A percentile compares a stretch with the other conserved stretches of the same genome.
phyloP scores from a whole-genome alignment of 106 monocot genomes.

The Ottelia alismoides region DNA sequence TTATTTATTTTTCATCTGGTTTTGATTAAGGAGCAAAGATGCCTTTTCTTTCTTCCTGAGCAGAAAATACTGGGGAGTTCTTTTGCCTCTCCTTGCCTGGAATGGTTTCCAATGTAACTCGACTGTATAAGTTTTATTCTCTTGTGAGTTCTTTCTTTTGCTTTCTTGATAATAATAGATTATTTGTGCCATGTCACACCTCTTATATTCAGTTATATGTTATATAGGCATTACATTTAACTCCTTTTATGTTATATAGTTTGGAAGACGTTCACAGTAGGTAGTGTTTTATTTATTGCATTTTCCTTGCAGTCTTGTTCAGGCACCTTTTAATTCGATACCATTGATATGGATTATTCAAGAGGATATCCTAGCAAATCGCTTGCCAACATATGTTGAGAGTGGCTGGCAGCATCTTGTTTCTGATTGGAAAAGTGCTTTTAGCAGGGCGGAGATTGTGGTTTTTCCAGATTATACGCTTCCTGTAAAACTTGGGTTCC shows the following conservation, averaged over 20 bases:
- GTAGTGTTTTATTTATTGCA: not conserved
- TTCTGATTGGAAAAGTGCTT: conserved; percentile 59
- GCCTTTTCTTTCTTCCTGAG: too few species aligned
- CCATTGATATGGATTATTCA: conserved; percentile 92
- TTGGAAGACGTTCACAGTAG: not conserved
- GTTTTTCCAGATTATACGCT: conserved; percentile 90
- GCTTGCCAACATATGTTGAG: conserved; percentile 40
- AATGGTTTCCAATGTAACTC: too few species aligned
- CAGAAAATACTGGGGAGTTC: too few species aligned
- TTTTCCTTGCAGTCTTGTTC: conserved; percentile 50
- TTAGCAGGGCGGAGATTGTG: conserved; percentile 56
- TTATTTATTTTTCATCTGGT: too few species aligned
- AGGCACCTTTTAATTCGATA: conserved; percentile 63
- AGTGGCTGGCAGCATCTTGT: conserved; percentile 35
- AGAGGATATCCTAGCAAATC: conserved; percentile 70
- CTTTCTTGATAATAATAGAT: not conserved
- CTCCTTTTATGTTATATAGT: not conserved
- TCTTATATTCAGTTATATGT: not conserved
- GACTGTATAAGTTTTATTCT: not conserved
- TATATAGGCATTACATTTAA: not conserved
- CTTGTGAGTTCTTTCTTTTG: not conserved
- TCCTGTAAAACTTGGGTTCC: too few species aligned
- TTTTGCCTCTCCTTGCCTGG: too few species aligned
- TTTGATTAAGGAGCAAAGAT: too few species aligned
- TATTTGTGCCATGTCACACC: not conserved